These are phyloP conservation scores for Torulaspora indica DNA, from an alignment of 805 yeast species.

Conservation along the genomic window DNA sequence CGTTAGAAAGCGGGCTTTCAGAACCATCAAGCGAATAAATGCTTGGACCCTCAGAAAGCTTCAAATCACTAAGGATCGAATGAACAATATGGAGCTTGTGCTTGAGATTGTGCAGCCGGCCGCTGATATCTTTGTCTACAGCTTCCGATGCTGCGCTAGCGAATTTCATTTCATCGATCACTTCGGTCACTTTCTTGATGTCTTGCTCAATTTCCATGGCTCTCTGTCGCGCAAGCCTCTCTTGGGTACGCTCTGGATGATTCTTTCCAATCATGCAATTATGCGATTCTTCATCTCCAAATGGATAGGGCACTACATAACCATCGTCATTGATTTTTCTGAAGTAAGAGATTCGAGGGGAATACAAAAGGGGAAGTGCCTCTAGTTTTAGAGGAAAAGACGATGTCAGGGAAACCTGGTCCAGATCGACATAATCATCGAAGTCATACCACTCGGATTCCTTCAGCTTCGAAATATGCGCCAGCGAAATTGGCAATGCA, in stretches of 20 bases:
- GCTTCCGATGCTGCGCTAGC: not conserved
- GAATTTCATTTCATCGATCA: slow-evolving; percentile 10
- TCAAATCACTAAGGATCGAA: slow-evolving; percentile 32
- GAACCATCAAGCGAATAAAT: slow-evolving; percentile 17
- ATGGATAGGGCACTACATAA: slow-evolving; percentile 47
- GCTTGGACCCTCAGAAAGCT: slow-evolving; percentile 24
- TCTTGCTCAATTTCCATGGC: slow-evolving; percentile 39
- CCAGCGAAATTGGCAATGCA: slow-evolving; percentile 2
- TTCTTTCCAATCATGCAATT: slow-evolving; percentile 47
- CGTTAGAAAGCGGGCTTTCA: slow-evolving; percentile 15
- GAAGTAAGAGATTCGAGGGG: slow-evolving; percentile 60
- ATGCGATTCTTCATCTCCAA: slow-evolving; percentile 55
- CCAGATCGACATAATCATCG: slow-evolving; percentile 72
- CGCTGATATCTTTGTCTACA: slow-evolving; percentile 19
- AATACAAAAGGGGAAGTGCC: slow-evolving; percentile 44
- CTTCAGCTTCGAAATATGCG: slow-evolving; percentile 3
- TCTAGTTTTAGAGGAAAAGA: slow-evolving; percentile 41
- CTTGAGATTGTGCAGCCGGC: slow-evolving; percentile 32
- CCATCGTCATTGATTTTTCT: slow-evolving; percentile 47
- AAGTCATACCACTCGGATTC: slow-evolving; percentile 59
- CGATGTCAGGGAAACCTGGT: slow-evolving; percentile 41
- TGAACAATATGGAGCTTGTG: slow-evolving; percentile 34
- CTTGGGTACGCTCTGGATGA: slow-evolving; percentile 55
- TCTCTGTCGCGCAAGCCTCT: slow-evolving; percentile 41
- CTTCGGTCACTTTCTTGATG: slow-evolving; percentile 24